Percentiles rank a stretch among this genome's conserved stretches.
These are phyloP conservation scores for Moesziomyces antarcticus DNA, from an alignment of 1,284 basidiomycete genomes.

Conservation along the genomic window DNA sequence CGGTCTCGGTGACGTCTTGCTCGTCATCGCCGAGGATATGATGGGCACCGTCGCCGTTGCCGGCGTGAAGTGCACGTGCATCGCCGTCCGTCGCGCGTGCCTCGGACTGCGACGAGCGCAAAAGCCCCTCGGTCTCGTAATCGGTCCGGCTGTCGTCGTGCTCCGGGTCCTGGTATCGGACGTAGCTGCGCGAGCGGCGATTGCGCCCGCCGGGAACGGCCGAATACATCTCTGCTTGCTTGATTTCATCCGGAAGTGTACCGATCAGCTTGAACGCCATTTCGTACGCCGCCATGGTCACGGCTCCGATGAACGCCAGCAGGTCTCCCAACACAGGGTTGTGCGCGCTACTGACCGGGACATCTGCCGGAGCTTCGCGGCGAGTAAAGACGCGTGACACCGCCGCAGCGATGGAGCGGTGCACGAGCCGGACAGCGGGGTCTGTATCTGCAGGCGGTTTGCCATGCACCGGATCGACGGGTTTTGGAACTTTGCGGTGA, in stretches of 20 bases:
- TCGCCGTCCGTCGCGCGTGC: slow-evolving; percentile 6
- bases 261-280: slow-evolving; percentile 64
- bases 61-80: neutral
- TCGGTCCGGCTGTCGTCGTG: slow-evolving; percentile 1
- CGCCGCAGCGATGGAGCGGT: slow-evolving; percentile 3
- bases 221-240: slow-evolving; percentile 48
- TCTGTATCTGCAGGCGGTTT: slow-evolving; percentile 26
- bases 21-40: slow-evolving; percentile 31
- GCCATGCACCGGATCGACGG: slow-evolving; percentile 49
- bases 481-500: slow-evolving; percentile 47
- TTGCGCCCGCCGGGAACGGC: slow-evolving; percentile 32
- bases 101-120: slow-evolving; percentile 9
- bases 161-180: slow-evolving; percentile 21
- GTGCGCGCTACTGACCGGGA: slow-evolving; percentile 24
- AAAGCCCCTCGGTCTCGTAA: slow-evolving; percentile 30
- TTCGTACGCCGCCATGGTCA: slow-evolving; percentile 67
- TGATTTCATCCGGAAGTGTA: slow-evolving; percentile 58
- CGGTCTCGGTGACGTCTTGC: slow-evolving; percentile 10
- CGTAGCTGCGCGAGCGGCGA: slow-evolving; percentile 42
- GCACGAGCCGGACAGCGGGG: slow-evolving; percentile 13
- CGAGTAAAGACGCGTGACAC: slow-evolving; percentile 2
- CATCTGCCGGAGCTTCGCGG: slow-evolving; percentile 3
- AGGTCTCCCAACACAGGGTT: slow-evolving; percentile 59
- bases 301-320: slow-evolving; percentile 60
- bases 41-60: slow-evolving; percentile 5